Percentiles rank a stretch among this genome's conserved stretches.
phyloP scores from a whole-genome alignment of 371 early-diverging fungal genomes.

The Batrachochytrium dendrobatidis region DNA sequence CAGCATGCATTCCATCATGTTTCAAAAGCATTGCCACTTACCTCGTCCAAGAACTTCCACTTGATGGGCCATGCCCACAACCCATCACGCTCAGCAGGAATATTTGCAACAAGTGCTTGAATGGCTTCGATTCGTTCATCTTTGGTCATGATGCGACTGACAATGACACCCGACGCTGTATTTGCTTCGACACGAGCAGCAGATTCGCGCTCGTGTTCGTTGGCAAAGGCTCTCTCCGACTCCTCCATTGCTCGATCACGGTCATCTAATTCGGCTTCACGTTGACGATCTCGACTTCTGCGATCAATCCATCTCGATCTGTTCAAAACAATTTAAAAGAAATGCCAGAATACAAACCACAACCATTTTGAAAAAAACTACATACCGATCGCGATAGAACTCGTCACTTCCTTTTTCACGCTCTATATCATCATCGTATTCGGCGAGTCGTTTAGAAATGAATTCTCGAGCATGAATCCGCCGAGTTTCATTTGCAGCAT shows the following conservation, averaged over 20 bases:
- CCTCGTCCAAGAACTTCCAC: constrained; percentile 71
- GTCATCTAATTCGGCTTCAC: constrained; percentile 36
- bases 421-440: constrained; percentile 72
- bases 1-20: neutral
- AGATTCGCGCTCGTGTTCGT: constrained; percentile 10
- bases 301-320: constrained; percentile 34
- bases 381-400: constrained; percentile 63
- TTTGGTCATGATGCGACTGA: constrained; percentile 43
- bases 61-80: constrained; percentile 67
- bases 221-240: constrained; percentile 5
- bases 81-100: constrained; percentile 72
- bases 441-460: constrained; percentile 46
- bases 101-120: constrained; percentile 57
- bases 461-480: constrained; percentile 41
- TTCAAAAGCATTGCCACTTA: constrained; percentile 33
- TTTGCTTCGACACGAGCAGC: constrained; percentile 34
- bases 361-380: neutral
- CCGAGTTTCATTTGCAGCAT: constrained; percentile 43
- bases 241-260: constrained; percentile 23
- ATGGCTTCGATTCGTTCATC: constrained; percentile 56
- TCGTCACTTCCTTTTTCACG: constrained; percentile 52
- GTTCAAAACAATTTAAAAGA: too few species aligned
- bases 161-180: constrained; percentile 30
- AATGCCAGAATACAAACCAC: neutral
- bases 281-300: constrained; percentile 61